These are phyloP conservation scores for Prosopis cineraria DNA, from an alignment of 306 rosid genomes.

Conservation along the genomic window DNA sequence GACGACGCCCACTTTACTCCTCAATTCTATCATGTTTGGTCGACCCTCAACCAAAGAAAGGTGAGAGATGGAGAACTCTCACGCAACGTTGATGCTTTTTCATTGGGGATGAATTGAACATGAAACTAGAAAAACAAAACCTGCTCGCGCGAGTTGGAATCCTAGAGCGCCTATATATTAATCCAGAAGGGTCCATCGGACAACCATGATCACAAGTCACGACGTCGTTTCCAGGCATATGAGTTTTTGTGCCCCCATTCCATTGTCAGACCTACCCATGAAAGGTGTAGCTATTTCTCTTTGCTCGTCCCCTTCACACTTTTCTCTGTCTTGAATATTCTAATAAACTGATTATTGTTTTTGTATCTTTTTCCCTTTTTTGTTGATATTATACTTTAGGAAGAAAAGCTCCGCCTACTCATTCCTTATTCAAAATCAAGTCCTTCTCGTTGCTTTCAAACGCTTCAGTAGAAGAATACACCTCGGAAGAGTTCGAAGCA, in stretches of 20 bases:
- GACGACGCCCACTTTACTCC: too few relatives aligned
- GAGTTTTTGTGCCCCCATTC: background rate
- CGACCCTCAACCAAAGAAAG: too few relatives aligned
- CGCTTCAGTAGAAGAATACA: too few relatives aligned
- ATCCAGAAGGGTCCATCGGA: background rate
- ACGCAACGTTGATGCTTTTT: too few relatives aligned
- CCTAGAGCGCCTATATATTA: constrained; percentile 3
- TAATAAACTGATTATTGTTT: background rate
- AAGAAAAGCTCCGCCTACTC: constrained; percentile 50
- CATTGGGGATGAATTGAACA: background rate
- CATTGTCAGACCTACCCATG: constrained; percentile 16
- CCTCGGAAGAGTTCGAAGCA: too few relatives aligned
- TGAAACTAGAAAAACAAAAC: background rate
- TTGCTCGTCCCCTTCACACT: too few relatives aligned
- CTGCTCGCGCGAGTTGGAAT: constrained; percentile 21
- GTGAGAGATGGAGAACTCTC: too few relatives aligned
- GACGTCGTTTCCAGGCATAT: background rate
- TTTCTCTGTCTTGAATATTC: too few relatives aligned
- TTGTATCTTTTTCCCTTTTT: too few relatives aligned
- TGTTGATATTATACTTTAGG: constrained; percentile 21
- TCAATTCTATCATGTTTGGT: too few relatives aligned
- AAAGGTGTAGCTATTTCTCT: constrained; percentile 29
- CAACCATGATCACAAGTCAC: background rate
- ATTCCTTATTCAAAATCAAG: too few relatives aligned
- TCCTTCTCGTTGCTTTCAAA: too few relatives aligned